phyloP scores from a whole-genome alignment of 441 rosid genomes.

The Croton setiger region DNA sequence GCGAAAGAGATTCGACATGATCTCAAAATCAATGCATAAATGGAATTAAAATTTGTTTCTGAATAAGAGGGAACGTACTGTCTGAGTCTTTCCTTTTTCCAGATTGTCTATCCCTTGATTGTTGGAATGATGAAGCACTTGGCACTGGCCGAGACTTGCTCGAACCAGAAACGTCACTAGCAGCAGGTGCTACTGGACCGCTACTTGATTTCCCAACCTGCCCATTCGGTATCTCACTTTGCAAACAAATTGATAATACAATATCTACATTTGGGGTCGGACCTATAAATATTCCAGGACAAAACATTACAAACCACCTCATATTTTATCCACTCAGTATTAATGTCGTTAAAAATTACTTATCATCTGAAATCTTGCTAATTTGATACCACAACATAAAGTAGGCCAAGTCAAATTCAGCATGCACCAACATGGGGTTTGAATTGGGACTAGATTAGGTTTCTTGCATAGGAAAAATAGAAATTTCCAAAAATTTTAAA shows the following conservation, averaged over 20 bases:
- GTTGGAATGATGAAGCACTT: slow-evolving; percentile 60
- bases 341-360: neutral
- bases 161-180: slow-evolving; percentile 67
- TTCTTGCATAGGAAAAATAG: neutral
- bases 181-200: slow-evolving; percentile 43
- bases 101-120: slow-evolving; percentile 52
- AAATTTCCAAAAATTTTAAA: neutral
- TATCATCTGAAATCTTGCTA: neutral
- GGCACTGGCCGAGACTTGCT: slow-evolving; percentile 48
- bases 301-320: neutral
- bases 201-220: slow-evolving; percentile 45
- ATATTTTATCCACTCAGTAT: neutral
- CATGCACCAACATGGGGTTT: neutral
- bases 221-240: slow-evolving; percentile 57
- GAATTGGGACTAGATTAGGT: neutral
- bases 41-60: neutral
- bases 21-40: neutral
- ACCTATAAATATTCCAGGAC: slow-evolving; percentile 40
- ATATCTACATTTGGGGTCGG: slow-evolving; percentile 77
- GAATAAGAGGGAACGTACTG: slow-evolving; percentile 34
- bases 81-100: slow-evolving; percentile 66
- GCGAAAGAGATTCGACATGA: neutral
- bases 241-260: slow-evolving; percentile 82
- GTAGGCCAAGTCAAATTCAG: neutral
- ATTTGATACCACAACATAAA: neutral